These are phyloP conservation scores for Cercospora citrullina DNA, from an alignment of 2,329 filamentous ascomycete species.

Conservation along the genomic window DNA sequence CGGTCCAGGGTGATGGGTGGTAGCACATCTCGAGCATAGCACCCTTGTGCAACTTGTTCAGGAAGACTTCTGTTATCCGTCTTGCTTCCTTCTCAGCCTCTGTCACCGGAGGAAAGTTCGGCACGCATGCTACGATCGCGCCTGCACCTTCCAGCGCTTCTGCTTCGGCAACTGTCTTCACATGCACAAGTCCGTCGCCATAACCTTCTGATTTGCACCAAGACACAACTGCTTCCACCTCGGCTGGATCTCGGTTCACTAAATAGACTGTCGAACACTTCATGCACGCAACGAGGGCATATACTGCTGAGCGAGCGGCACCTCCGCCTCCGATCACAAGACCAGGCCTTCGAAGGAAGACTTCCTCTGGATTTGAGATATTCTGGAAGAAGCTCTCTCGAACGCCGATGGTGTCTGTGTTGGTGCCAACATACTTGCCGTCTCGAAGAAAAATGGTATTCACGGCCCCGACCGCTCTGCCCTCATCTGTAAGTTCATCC, in stretches of 20 bases:
- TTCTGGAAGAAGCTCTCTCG: slow-evolving; percentile 65
- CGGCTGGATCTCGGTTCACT: slow-evolving; percentile 69
- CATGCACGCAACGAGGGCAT: slow-evolving; percentile 70
- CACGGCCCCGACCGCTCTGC: slow-evolving; percentile 70
- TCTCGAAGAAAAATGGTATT: slow-evolving; percentile 73
- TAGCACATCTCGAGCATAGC: slow-evolving; percentile 82
- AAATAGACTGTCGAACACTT: slow-evolving; percentile 69
- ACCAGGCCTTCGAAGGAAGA: slow-evolving; percentile 62
- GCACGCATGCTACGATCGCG: slow-evolving; percentile 72
- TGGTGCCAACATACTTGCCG: slow-evolving; percentile 64
- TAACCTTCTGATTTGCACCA: slow-evolving; percentile 64
- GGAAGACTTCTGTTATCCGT: slow-evolving; percentile 54
- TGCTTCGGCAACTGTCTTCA: slow-evolving; percentile 63
- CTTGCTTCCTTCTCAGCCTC: slow-evolving; percentile 62
- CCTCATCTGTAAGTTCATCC: slow-evolving; percentile 72
- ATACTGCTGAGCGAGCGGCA: slow-evolving; percentile 74
- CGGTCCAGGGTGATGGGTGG: slow-evolving; percentile 69
- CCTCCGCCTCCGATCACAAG: slow-evolving; percentile 77
- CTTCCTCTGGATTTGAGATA: slow-evolving; percentile 44
- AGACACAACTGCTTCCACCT: slow-evolving; percentile 66
- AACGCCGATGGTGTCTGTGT: slow-evolving; percentile 79
- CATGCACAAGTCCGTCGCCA: slow-evolving; percentile 60
- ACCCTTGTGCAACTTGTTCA: slow-evolving; percentile 58
- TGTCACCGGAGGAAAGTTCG: slow-evolving; percentile 70
- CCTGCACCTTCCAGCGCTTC: slow-evolving; percentile 58